phyloP scores from a whole-genome alignment of 371 early-diverging fungal genomes.

The Mucor circinelloides region DNA sequence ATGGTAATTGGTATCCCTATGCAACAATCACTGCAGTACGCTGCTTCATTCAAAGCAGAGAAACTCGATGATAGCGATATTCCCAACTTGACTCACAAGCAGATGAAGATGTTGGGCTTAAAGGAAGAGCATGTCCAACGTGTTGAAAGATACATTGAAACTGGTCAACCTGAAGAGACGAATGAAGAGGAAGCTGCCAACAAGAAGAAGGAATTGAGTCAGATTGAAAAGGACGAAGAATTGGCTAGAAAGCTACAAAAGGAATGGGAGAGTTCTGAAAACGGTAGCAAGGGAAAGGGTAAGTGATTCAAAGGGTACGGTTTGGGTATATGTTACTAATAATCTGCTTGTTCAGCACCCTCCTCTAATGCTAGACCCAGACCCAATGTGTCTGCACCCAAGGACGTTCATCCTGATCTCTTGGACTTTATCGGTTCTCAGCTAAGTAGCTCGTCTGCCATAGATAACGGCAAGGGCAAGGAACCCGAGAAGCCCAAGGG shows the following conservation, averaged over 20 bases:
- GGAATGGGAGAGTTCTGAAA: constrained; percentile 47
- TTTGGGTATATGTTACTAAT: background rate
- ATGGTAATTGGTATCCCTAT: constrained; percentile 74
- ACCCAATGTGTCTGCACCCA: constrained; percentile 46
- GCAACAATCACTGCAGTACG: constrained; percentile 76
- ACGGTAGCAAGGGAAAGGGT: constrained; percentile 26
- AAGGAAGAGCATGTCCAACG: constrained; percentile 84
- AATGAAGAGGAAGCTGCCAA: constrained; percentile 39
- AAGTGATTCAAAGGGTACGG: constrained; percentile 17
- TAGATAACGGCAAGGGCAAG: constrained; percentile 12
- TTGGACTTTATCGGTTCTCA: constrained; percentile 39
- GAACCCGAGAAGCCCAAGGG: constrained; percentile 20
- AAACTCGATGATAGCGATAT: constrained; percentile 80
- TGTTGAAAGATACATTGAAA: constrained; percentile 65
- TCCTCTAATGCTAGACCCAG: constrained; percentile 39
- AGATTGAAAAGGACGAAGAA: constrained; percentile 62
- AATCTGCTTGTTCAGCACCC: background rate
- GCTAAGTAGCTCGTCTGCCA: constrained; percentile 20
- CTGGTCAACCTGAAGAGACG: constrained; percentile 39
- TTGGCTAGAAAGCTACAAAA: constrained; percentile 74
- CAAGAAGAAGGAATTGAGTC: constrained; percentile 23
- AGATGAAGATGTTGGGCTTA: constrained; percentile 77
- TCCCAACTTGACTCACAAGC: constrained; percentile 71
- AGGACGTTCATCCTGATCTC: constrained; percentile 47
- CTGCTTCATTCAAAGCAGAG: constrained; percentile 80